Percentiles rank a stretch among this genome's conserved stretches.
Conservation (phyloP, 2,329 filamentous ascomycete species). For the Talaromyces sp. region DNA sequence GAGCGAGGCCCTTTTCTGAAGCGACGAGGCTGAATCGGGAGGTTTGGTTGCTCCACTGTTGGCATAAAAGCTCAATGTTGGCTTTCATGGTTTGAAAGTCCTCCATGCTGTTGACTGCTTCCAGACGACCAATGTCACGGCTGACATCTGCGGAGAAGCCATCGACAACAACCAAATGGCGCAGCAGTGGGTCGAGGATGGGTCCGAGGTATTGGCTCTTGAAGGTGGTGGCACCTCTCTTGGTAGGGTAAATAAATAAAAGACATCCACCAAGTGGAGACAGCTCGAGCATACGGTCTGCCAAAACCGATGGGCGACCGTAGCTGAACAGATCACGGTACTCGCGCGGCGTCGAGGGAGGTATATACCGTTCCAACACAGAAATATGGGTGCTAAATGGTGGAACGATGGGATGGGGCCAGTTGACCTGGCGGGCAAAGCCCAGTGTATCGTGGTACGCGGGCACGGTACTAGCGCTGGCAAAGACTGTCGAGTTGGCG, state of each 20-base stretch:
- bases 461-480: constrained; percentile 54
- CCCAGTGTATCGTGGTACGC: constrained; percentile 52
- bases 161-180: constrained; percentile 54
- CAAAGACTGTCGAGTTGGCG: constrained; percentile 47
- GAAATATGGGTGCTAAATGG: constrained; percentile 56
- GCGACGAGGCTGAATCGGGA: constrained; percentile 44
- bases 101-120: constrained; percentile 48
- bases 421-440: constrained; percentile 38
- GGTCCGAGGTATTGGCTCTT: constrained; percentile 55
- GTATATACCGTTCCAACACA: constrained; percentile 60
- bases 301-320: constrained; percentile 51
- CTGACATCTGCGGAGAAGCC: constrained; percentile 53
- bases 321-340: constrained; percentile 53
- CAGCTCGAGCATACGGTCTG: constrained; percentile 56
- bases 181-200: constrained; percentile 55
- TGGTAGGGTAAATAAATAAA: constrained; percentile 58
- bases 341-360: constrained; percentile 53
- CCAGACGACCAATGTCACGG: constrained; percentile 48
- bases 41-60: constrained; percentile 29
- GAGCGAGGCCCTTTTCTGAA: constrained; percentile 45
- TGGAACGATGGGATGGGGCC: constrained; percentile 53
- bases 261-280: constrained; percentile 52
- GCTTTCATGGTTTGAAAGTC: constrained; percentile 48
- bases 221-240: constrained; percentile 52
- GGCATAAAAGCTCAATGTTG: constrained; percentile 35